These are phyloP conservation scores for Theileria parva DNA, from an alignment of 169 alveolate species.

Conservation along the genomic window DNA sequence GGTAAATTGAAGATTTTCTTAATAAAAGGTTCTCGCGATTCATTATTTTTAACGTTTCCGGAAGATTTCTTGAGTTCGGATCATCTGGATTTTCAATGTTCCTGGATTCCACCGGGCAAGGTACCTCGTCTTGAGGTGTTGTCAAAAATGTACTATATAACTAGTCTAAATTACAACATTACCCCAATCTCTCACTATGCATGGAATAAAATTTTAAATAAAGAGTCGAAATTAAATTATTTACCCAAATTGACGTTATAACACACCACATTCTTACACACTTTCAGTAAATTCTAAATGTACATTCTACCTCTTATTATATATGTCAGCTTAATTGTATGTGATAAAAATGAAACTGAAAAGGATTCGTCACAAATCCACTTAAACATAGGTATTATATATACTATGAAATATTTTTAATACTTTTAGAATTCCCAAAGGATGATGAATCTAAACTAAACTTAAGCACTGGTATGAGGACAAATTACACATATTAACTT, in stretches of 20 bases:
- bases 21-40: background rate
- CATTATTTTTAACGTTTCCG: constrained; percentile 13
- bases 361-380: constrained; percentile 40
- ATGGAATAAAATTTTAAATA: constrained; percentile 4
- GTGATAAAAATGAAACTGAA: constrained; percentile 9
- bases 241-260: background rate
- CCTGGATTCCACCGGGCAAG: constrained; percentile 44
- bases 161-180: constrained; percentile 5
- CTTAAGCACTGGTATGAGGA: constrained; percentile 50
- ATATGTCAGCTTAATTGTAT: background rate
- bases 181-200: constrained; percentile 21
- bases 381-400: constrained; percentile 54
- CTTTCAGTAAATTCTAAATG: background rate
- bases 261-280: constrained; percentile 11
- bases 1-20: constrained; percentile 3
- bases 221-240: background rate
- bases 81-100: background rate
- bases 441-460: constrained; percentile 36
- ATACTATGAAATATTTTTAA: background rate
- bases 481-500: background rate
- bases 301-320: background rate
- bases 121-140: constrained; percentile 23
- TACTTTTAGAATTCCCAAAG: constrained; percentile 45
- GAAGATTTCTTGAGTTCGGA: constrained; percentile 21
- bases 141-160: constrained; percentile 20